Conservation (phyloP, 2,329 filamentous ascomycete genomes). For the Nemania serpens region DNA sequence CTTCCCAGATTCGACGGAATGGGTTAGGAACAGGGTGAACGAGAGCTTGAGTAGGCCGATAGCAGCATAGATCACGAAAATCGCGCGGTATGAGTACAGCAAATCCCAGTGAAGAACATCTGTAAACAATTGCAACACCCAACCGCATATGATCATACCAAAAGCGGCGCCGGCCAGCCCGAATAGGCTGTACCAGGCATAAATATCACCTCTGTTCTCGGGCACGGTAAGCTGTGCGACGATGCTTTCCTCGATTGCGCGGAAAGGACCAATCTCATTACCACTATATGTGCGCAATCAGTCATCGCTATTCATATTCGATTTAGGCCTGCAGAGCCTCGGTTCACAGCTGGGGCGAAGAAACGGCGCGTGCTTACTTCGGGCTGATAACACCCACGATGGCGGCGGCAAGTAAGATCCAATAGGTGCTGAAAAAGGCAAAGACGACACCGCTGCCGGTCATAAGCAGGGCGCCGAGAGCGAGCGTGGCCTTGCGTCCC, state of each 20-base stretch:
- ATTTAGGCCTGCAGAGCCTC: too few species aligned
- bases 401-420: conserved; percentile 61
- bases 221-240: conserved; percentile 59
- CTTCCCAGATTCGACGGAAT: conserved; percentile 41
- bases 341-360: background rate
- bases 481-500: conserved; percentile 59
- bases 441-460: conserved; percentile 60
- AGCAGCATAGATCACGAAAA: conserved; percentile 62
- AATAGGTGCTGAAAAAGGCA: conserved; percentile 57
- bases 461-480: conserved; percentile 61
- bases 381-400: conserved; percentile 67
- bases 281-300: conserved; percentile 48
- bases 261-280: conserved; percentile 67
- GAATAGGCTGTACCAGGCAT: conserved; percentile 64
- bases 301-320: background rate
- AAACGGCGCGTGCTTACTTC: conserved; percentile 40
- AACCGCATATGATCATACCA: conserved; percentile 62
- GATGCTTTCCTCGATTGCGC: conserved; percentile 65
- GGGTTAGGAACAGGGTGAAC: conserved; percentile 54
- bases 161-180: conserved; percentile 65
- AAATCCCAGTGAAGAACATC: conserved; percentile 33
- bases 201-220: conserved; percentile 57
- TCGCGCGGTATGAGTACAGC: conserved; percentile 36
- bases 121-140: conserved; percentile 58
- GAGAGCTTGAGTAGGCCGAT: conserved; percentile 62